Conservation (phyloP, 202 grass and related monocot genomes). For the Schoenoplectus tabernaemontani region DNA sequence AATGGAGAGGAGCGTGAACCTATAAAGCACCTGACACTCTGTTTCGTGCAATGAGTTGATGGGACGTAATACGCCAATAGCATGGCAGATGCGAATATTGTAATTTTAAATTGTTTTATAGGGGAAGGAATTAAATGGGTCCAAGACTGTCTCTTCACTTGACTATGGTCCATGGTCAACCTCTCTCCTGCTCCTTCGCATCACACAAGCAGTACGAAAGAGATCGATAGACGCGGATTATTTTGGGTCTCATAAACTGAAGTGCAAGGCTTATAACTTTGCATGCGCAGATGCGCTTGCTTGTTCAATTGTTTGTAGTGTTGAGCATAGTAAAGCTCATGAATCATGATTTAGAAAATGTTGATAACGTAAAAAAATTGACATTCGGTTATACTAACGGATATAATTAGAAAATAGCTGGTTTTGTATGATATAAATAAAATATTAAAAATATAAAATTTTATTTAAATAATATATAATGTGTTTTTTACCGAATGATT, state of each 20-base stretch:
- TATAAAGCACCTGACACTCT: conserved; percentile 17
- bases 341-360: too few relatives aligned
- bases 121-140: conserved; percentile 5
- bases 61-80: conserved; percentile 11
- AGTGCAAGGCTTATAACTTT: too few relatives aligned
- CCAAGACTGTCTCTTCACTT: neutral
- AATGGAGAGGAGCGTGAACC: neutral
- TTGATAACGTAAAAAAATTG: too few relatives aligned
- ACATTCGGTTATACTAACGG: too few relatives aligned
- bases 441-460: too few relatives aligned
- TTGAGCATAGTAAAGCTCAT: too few relatives aligned
- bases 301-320: neutral
- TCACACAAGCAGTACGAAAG: neutral
- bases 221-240: neutral
- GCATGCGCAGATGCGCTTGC: too few relatives aligned
- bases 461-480: too few relatives aligned
- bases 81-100: conserved; percentile 22
- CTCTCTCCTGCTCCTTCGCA: too few relatives aligned
- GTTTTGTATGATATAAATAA: too few relatives aligned
- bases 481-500: too few relatives aligned
- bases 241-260: neutral
- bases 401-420: too few relatives aligned
- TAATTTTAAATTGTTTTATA: neutral
- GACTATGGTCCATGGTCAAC: conserved; percentile 21
- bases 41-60: conserved; percentile 12